These are phyloP conservation scores for Solanum chmielewskii DNA, from an alignment of 257 asterid genomes.

Conservation along the genomic window DNA sequence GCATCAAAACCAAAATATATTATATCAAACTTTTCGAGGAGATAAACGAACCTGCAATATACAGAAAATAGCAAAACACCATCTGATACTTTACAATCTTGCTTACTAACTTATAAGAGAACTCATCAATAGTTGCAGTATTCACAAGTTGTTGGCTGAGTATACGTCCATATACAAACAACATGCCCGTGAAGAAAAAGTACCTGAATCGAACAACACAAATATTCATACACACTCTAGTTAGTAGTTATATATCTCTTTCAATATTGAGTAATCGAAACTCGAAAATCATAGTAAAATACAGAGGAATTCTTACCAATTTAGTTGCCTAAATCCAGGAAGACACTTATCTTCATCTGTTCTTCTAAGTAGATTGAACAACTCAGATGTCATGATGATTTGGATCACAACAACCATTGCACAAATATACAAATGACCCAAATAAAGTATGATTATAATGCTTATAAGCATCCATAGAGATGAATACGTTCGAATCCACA, in stretches of 20 bases:
- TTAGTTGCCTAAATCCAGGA: constrained; percentile 89
- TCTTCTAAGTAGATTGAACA: constrained; percentile 72
- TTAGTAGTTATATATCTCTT: neutral
- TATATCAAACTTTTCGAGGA: neutral
- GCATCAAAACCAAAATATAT: neutral
- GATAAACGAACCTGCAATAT: constrained; percentile 56
- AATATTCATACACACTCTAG: neutral
- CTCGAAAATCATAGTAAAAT: neutral
- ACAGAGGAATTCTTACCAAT: constrained; percentile 43
- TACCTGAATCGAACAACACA: constrained; percentile 33
- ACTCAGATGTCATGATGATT: constrained; percentile 87
- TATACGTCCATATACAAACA: constrained; percentile 75
- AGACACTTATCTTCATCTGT: constrained; percentile 79
- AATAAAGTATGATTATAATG: constrained; percentile 51
- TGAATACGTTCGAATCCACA: constrained; percentile 77
- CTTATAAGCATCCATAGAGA: constrained; percentile 96
- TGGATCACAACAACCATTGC: constrained; percentile 89
- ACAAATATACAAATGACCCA: constrained; percentile 98
- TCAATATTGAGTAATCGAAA: neutral
- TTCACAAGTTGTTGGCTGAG: constrained; percentile 81
- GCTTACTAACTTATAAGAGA: constrained; percentile 59
- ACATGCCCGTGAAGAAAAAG: constrained; percentile 82
- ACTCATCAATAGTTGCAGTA: constrained; percentile 57
- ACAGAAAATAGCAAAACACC: constrained; percentile 79
- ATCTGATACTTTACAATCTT: constrained; percentile 70